Base-by-base conservation (phyloP, 805 yeast species). In the Wickerhamomyces subpelliculosus region DNA sequence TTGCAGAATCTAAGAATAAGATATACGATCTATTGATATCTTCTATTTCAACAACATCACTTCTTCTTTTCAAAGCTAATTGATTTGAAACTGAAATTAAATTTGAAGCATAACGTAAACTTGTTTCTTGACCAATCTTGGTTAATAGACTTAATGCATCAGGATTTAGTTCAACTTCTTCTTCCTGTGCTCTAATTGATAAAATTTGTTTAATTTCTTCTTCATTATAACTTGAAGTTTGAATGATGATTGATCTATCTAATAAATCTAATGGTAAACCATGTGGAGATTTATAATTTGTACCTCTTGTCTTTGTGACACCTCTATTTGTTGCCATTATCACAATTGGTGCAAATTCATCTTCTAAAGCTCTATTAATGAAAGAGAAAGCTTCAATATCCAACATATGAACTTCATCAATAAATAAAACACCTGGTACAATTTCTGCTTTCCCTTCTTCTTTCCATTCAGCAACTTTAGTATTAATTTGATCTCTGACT, bases 321-420 rank as follows among this genome's bases (percentile, higher is more conserved):
- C 99, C 99, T 61, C 97, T 76, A 66, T 93, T 93, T 20, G 99
- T 89, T 32, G 99, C 99, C 94, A 93, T 85, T 46, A 93, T 84
- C 30, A 93, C 96, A 56, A 93, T 86, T 27, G 99, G 99, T 13
- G 97, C 85, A 61, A 93, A 83, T 44, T 88, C 95, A 54, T 88
- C 95, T 67, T 93, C 99, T 43, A 93, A 70, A 10, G 99, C 99
- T 49, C 97, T 78, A 67, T 93, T 93, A 51, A 93, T 75, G 62
- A 85, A 93, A 14, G 97, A 84, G 58, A 93, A 93, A 54, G 96
- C 81, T 64, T 93, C 99, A 53, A 93, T 83, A 62, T 93, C 99
- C 47, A 93, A 77, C 97, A 93, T 93, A 65, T 93, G 96, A 36
- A 89, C 97, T 67, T 93, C 99, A 63, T 93, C 99, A 51, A 93